Percentiles rank a stretch among this genome's conserved stretches.
Conservation (phyloP, 345 rosid species). For the Brassica cretica region DNA sequence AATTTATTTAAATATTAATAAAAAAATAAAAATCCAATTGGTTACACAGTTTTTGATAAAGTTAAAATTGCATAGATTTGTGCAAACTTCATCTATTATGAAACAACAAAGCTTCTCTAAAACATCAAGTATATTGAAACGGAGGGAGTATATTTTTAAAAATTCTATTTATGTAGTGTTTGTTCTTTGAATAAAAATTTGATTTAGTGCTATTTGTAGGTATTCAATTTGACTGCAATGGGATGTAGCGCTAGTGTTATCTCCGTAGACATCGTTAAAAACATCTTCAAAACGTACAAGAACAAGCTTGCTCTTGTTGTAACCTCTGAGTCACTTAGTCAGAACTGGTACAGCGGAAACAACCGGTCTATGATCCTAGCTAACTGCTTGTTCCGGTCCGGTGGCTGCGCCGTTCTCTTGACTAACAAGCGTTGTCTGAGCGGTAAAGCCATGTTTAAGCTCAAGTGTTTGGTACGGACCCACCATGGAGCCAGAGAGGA, state of each 20-base stretch:
- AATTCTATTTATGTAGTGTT: neutral
- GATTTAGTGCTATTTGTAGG: neutral
- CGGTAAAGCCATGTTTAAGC: constrained; percentile 51
- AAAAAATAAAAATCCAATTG: too few species aligned
- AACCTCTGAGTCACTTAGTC: constrained; percentile 66
- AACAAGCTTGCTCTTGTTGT: constrained; percentile 60
- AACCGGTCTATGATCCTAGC: constrained; percentile 77
- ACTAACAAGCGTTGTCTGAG: constrained; percentile 50
- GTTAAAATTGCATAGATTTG: too few species aligned
- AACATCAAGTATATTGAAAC: too few species aligned
- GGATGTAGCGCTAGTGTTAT: constrained; percentile 68
- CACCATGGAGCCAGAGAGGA: constrained; percentile 66
- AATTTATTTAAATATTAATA: too few species aligned
- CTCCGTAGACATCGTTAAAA: constrained; percentile 54
- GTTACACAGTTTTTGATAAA: too few species aligned
- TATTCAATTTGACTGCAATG: constrained; percentile 72
- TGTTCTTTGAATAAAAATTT: neutral
- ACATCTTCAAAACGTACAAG: constrained; percentile 51
- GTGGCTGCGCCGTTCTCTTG: constrained; percentile 71
- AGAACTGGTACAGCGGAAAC: constrained; percentile 69
- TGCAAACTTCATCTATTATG: too few species aligned
- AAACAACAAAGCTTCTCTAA: too few species aligned
- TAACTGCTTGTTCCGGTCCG: constrained; percentile 67
- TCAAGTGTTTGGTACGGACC: constrained; percentile 50
- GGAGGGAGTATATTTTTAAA: neutral